phyloP scores from a whole-genome alignment of 345 rosid species.

The Pistacia integerrima region DNA sequence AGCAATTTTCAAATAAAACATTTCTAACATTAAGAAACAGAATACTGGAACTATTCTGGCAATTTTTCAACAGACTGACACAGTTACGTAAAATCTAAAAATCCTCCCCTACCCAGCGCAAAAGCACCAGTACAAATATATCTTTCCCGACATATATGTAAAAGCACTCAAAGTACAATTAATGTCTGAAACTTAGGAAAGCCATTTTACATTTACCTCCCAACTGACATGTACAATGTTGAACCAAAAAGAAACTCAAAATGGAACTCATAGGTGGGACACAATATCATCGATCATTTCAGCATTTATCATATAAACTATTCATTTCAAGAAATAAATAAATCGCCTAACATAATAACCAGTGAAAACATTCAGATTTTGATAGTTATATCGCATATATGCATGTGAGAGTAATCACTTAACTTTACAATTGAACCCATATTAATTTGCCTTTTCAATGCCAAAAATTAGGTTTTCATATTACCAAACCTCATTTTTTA shows the following conservation, averaged over 20 bases:
- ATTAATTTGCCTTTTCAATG: background rate
- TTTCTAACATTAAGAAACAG: background rate
- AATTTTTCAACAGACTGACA: background rate
- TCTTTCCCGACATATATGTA: background rate
- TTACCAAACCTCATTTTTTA: too few relatives aligned
- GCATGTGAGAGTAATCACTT: background rate
- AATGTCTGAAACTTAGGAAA: background rate
- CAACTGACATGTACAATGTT: background rate
- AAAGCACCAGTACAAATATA: background rate
- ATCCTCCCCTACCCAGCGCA: background rate
- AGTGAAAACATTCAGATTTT: constrained; percentile 5
- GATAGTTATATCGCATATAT: background rate
- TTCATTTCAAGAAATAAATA: background rate
- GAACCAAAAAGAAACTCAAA: background rate
- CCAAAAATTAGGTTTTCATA: too few relatives aligned
- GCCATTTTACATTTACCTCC: background rate
- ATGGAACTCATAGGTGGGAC: background rate
- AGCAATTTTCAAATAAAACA: background rate
- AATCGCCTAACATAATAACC: background rate
- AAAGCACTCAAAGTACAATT: background rate
- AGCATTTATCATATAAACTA: background rate
- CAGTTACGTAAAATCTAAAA: background rate
- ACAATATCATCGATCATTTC: background rate
- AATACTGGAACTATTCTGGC: background rate
- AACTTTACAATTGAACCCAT: background rate